phyloP scores from a whole-genome alignment of 2,329 filamentous ascomycete species.

The Aureobasidium zeae region DNA sequence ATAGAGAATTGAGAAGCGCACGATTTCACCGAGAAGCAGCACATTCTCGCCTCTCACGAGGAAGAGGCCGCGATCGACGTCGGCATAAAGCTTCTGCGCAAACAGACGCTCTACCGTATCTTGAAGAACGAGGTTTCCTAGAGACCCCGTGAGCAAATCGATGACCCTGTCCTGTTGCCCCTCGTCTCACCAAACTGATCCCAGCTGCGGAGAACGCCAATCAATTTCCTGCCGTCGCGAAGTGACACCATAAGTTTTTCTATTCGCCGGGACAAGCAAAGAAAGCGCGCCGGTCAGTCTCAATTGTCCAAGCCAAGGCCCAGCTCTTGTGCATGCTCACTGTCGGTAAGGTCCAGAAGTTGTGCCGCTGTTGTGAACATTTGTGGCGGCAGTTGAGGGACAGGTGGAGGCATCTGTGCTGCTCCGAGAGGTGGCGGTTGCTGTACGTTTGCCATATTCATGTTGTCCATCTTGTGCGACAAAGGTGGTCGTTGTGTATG shows the following conservation, averaged over 20 bases:
- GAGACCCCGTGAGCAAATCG: too few relatives aligned
- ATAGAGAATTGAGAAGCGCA: slow-evolving; percentile 33
- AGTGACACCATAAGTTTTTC: slow-evolving; percentile 91
- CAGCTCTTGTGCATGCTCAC: slow-evolving; percentile 47
- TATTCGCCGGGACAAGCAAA: slow-evolving; percentile 36
- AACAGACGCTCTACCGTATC: slow-evolving; percentile 87
- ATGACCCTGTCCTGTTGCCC: too few relatives aligned
- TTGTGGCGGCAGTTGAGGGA: slow-evolving; percentile 71
- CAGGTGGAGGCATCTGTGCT: slow-evolving; percentile 28
- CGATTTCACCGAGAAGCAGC: slow-evolving; percentile 85
- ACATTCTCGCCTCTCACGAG: slow-evolving; percentile 95
- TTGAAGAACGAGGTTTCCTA: slow-evolving; percentile 91
- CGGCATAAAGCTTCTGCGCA: slow-evolving; percentile 64
- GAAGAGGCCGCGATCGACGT: slow-evolving; percentile 78
- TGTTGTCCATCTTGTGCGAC: slow-evolving; percentile 26
- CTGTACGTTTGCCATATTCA: slow-evolving; percentile 26
- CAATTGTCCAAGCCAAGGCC: background rate
- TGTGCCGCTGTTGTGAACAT: slow-evolving; percentile 98
- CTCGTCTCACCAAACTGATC: slow-evolving; percentile 94
- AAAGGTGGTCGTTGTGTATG: background rate
- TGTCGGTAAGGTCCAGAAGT: slow-evolving; percentile 91
- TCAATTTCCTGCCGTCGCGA: slow-evolving; percentile 86
- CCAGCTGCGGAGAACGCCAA: slow-evolving; percentile 88
- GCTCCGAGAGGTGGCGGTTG: slow-evolving; percentile 10
- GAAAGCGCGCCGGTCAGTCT: slow-evolving; percentile 23